A percentile compares a stretch with the other conserved stretches of the same genome.
Conservation (phyloP, 2,329 filamentous ascomycete species). For the Emmonsiellopsis sp. region DNA sequence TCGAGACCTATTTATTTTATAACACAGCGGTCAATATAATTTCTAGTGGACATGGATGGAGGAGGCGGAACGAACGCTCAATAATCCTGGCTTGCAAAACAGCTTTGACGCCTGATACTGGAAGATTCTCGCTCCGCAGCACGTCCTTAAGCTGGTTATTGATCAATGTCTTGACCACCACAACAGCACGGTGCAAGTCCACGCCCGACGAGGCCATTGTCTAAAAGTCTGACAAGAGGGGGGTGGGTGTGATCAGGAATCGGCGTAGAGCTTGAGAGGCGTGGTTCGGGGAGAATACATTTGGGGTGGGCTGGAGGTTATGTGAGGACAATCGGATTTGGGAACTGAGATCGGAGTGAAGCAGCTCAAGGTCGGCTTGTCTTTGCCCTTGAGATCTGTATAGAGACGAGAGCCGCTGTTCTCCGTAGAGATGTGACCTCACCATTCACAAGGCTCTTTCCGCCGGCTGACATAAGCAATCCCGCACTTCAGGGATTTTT, state of each 20-base stretch:
- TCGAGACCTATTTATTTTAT: conserved; percentile 19
- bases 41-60: neutral
- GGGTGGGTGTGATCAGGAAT: too few relatives aligned
- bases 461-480: conserved; percentile 1
- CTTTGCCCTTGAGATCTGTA: neutral
- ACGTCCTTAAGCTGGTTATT: conserved; percentile 66
- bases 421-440: neutral
- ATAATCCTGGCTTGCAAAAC: conserved; percentile 71
- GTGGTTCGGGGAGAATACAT: neutral
- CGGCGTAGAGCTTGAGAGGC: neutral
- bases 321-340: neutral
- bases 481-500: neutral
- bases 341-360: neutral
- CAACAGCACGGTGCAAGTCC: conserved; percentile 33
- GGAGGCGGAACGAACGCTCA: conserved; percentile 52
- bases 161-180: conserved; percentile 46
- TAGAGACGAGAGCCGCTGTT: neutral
- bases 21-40: neutral
- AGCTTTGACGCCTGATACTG: conserved; percentile 76
- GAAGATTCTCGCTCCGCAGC: conserved; percentile 63
- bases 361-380: neutral
- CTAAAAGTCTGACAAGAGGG: neutral
- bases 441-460: neutral
- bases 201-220: conserved; percentile 32
- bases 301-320: neutral